Conservation (phyloP, 2,329 filamentous ascomycete genomes). For the Cadophora sp. region DNA sequence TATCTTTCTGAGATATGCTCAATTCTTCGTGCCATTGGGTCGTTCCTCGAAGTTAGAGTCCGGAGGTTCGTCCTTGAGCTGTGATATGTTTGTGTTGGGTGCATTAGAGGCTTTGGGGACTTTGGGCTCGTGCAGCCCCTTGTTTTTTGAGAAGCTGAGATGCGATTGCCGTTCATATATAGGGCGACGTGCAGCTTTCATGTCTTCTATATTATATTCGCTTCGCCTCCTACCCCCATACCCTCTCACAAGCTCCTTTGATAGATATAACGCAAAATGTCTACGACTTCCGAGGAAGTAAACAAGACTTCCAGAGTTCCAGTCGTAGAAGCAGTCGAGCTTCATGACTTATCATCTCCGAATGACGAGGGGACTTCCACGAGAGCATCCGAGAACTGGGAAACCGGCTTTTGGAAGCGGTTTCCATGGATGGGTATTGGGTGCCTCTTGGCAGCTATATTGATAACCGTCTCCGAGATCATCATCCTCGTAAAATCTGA, state of each 20-base stretch:
- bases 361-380: neutral
- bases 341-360: neutral
- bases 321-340: conserved; percentile 2
- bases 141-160: too few relatives aligned
- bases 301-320: neutral
- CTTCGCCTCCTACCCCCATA: neutral
- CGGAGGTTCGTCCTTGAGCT: neutral
- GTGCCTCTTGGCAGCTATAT: neutral
- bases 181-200: neutral
- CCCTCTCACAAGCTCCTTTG: neutral
- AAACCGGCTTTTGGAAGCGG: neutral
- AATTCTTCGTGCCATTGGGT: neutral
- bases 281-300: neutral
- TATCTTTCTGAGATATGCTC: neutral
- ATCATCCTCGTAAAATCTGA: neutral
- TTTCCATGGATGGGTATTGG: neutral
- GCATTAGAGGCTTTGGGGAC: neutral
- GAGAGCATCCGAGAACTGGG: neutral
- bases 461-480: neutral
- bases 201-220: too few relatives aligned
- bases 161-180: neutral
- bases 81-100: neutral
- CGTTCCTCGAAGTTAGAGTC: neutral
- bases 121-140: neutral
- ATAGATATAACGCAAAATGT: neutral